Percentiles rank a stretch among this genome's conserved stretches.
Evolutionary conservation across 305 asterid species (phyloP).

Genomic region (Solanum hybrid): DNA sequence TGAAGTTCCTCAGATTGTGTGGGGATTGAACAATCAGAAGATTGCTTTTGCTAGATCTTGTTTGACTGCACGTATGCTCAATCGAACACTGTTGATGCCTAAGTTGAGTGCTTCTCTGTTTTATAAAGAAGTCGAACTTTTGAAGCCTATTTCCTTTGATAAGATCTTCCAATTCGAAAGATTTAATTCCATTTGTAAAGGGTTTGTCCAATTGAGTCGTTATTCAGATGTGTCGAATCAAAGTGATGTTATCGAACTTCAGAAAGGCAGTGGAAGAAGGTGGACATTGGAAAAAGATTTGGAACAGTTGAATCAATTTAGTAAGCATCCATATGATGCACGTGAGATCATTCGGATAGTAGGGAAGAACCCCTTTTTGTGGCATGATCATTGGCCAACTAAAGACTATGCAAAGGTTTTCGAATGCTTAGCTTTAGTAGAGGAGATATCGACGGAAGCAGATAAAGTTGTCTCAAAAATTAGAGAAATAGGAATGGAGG

Average conservation of each 20-base stretch:
- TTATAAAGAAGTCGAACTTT: slow-evolving; percentile 71
- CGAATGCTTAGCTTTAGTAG: slow-evolving; percentile 59
- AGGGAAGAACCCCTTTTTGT: slow-evolving; percentile 87
- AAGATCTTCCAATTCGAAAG: slow-evolving; percentile 60
- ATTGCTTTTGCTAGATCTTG: slow-evolving; percentile 87
- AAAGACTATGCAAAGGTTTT: slow-evolving; percentile 73
- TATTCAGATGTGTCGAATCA: slow-evolving; percentile 41
- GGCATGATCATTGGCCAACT: slow-evolving; percentile 94
- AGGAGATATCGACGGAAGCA: slow-evolving; percentile 59
- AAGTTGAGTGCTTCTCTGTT: slow-evolving; percentile 82
- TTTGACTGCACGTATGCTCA: slow-evolving; percentile 66
- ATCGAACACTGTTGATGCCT: slow-evolving; percentile 75
- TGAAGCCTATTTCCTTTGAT: slow-evolving; percentile 57
- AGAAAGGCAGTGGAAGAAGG: slow-evolving; percentile 79
- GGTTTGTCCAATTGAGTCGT: slow-evolving; percentile 47
- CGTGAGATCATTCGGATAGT: slow-evolving; percentile 42
- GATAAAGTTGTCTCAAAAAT: slow-evolving; percentile 67
- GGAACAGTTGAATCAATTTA: slow-evolving; percentile 42
- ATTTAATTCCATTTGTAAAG: slow-evolving; percentile 63
- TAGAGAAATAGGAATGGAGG: slow-evolving; percentile 39
- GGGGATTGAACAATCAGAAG: slow-evolving; percentile 93
- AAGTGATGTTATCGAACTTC: slow-evolving; percentile 45
- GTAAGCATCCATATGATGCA: slow-evolving; percentile 20
- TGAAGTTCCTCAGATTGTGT: slow-evolving; percentile 78
- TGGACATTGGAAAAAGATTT: slow-evolving; percentile 69